Conservation (phyloP, 768 basidiomycete genomes). For the Trametes villosa region DNA sequence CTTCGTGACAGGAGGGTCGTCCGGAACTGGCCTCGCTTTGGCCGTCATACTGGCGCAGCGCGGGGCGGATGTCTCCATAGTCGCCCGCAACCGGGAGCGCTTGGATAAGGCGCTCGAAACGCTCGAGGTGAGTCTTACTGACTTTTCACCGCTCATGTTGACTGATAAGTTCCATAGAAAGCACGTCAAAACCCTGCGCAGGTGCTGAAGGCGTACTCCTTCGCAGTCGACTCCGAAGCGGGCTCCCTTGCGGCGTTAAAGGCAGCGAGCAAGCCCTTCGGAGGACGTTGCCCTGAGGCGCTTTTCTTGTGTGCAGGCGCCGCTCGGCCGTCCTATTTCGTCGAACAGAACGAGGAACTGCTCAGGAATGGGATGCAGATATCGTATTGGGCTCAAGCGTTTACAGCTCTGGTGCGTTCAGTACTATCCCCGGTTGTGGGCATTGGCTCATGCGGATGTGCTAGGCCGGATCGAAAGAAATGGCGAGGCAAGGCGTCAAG, state of each 20-base stretch:
- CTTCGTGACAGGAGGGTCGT: conserved; percentile 84
- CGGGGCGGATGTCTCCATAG: conserved; percentile 86
- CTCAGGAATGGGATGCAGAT: conserved; percentile 61
- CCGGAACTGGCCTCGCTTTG: conserved; percentile 78
- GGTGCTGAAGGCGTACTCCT: conserved; percentile 67
- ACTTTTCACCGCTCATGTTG: not conserved
- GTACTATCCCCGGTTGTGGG: not conserved
- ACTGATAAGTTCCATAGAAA: not conserved
- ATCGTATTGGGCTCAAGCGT: conserved; percentile 60
- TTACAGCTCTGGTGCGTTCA: conserved; percentile 52
- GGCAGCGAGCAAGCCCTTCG: conserved; percentile 56
- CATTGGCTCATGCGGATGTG: not conserved
- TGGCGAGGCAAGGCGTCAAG: conserved; percentile 55
- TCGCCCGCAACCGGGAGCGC: conserved; percentile 72
- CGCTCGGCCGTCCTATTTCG: conserved; percentile 70
- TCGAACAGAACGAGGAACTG: conserved; percentile 67
- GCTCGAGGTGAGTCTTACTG: conserved; percentile 58
- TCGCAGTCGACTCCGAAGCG: conserved; percentile 56
- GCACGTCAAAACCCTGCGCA: conserved; percentile 60
- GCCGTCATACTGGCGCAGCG: conserved; percentile 64
- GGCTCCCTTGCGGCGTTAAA: conserved; percentile 66
- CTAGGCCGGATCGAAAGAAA: conserved; percentile 69
- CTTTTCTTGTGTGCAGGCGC: conserved; percentile 82
- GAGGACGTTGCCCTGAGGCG: conserved; percentile 69
- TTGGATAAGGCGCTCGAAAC: conserved; percentile 61